Evolutionary conservation across 345 rosid genomes (phyloP), one percentile per base, ranked within the genome.

Genomic region (Turnera subulata): DNA sequence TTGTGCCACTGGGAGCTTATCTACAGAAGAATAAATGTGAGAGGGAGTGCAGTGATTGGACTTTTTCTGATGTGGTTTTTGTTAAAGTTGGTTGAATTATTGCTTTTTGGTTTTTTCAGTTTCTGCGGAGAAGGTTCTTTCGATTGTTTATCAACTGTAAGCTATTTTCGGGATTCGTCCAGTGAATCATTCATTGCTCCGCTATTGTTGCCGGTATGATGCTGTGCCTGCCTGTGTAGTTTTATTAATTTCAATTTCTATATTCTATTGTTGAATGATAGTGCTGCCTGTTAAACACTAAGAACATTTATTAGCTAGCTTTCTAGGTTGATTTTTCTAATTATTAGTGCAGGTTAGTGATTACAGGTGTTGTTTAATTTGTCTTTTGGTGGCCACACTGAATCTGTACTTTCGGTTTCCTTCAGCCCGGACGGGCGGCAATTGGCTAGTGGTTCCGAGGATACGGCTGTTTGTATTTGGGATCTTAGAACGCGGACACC

Each of bases 401-500:
- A 90, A 77, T 88, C 99, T 64, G 92, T 89, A 37, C 95, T 90
- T 64, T 82, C 92, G 48, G 95, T 93, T 61, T 83, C 96, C n/a
- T 89, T 90, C 64, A 87, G 96, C 76, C 99, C 97, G 35, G 96
- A n/a, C n/a, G n/a, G n/a, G n/a, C n/a, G n/a, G n/a, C n/a, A n/a
- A n/a, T n/a, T n/a, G n/a, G n/a, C n/a, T 2, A 93, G 97, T 81
- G 96, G 97, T 56, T 93, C 96, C 6, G 97, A 96, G 59, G 99
- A 93, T 72, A 85, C 96, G 42, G 85, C 95, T 42, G 96, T 93
- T 65, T 79, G 97, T 54, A 70, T 93, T 46, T 93, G 97, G 97
- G 99, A 93, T 81, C 85, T 90, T 53, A 81, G 66, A 55, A 93
- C 92, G 24, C 91, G 90, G 76, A 93, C 97, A 42, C 97, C 95